Conservation (phyloP, 2,329 filamentous ascomycete species). For the Graphilbum ipis-grandicollis region DNA sequence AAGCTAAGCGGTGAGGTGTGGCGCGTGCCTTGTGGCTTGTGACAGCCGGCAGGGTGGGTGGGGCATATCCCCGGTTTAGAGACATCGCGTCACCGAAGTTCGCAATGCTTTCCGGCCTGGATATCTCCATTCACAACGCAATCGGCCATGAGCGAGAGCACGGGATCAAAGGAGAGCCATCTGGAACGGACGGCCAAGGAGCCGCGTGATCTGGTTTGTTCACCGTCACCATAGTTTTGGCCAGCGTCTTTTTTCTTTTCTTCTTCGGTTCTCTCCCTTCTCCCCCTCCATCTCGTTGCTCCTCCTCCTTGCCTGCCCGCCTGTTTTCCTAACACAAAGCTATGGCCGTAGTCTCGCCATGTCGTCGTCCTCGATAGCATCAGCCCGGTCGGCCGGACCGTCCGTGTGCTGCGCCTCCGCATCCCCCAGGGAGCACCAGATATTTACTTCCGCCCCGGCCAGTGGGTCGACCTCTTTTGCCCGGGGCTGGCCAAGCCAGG, state of each 20-base stretch:
- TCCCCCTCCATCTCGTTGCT: not conserved
- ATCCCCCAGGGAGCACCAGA: slow-evolving; percentile 28
- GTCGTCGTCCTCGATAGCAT: slow-evolving; percentile 43
- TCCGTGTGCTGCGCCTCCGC: slow-evolving; percentile 50
- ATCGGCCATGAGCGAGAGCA: too few relatives aligned
- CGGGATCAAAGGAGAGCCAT: slow-evolving; percentile 33
- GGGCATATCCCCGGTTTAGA: too few relatives aligned
- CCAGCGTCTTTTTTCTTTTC: too few relatives aligned
- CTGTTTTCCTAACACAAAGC: not conserved
- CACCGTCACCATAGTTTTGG: too few relatives aligned
- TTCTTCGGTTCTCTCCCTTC: too few relatives aligned
- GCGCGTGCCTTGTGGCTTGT: not conserved
- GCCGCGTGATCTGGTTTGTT: slow-evolving; percentile 41
- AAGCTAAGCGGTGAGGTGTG: not conserved
- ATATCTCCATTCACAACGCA: too few relatives aligned
- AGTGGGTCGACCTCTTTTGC: slow-evolving; percentile 76
- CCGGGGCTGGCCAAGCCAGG: slow-evolving; percentile 54
- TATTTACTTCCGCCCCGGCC: slow-evolving; percentile 57
- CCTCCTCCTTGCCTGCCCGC: not conserved
- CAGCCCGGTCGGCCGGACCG: slow-evolving; percentile 44
- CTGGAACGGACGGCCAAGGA: slow-evolving; percentile 58
- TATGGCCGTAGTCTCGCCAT: slow-evolving; percentile 30
- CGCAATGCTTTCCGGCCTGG: too few relatives aligned
- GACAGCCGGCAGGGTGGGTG: too few relatives aligned
- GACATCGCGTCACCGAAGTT: too few relatives aligned